A percentile compares a stretch with the other conserved stretches of the same genome.
phyloP scores from a whole-genome alignment of 2,329 filamentous ascomycete species.

The Fusarium nygamai region DNA sequence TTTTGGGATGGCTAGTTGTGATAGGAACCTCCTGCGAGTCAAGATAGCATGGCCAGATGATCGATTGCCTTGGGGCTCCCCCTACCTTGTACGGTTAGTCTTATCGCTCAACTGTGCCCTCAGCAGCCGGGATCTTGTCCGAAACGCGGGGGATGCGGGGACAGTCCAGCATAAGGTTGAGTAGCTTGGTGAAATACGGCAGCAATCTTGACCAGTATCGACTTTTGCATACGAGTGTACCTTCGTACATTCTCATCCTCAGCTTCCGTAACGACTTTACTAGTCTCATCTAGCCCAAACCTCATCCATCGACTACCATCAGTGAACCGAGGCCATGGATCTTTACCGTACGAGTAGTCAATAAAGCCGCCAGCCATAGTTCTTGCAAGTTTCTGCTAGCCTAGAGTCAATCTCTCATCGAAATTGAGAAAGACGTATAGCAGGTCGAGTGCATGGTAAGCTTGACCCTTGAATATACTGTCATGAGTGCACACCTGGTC shows the following conservation, averaged over 20 bases:
- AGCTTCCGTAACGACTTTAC: neutral
- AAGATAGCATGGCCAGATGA: neutral
- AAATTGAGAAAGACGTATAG: slow-evolving; percentile 30
- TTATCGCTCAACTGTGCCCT: neutral
- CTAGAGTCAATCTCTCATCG: neutral
- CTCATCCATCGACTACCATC: slow-evolving; percentile 10
- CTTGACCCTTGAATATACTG: slow-evolving; percentile 10
- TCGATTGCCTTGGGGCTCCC: neutral
- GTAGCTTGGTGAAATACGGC: neutral
- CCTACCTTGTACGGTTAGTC: neutral
- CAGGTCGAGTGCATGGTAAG: slow-evolving; percentile 24
- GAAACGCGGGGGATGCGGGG: neutral
- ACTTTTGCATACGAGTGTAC: slow-evolving; percentile 10
- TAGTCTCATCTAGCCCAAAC: slow-evolving; percentile 8
- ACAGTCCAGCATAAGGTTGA: neutral
- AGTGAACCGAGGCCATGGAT: slow-evolving; percentile 12
- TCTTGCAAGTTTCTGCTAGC: neutral
- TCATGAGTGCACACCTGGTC: slow-evolving; percentile 25
- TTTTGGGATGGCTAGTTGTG: neutral
- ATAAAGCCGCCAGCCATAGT: slow-evolving; percentile 17
- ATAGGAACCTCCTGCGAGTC: neutral
- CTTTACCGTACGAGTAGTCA: slow-evolving; percentile 20
- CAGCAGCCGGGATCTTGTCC: neutral
- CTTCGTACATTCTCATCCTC: slow-evolving; percentile 21
- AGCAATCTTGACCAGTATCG: too few relatives aligned